phyloP scores from a whole-genome alignment of 2,329 filamentous ascomycete species.

The Cordyceps cicadae region DNA sequence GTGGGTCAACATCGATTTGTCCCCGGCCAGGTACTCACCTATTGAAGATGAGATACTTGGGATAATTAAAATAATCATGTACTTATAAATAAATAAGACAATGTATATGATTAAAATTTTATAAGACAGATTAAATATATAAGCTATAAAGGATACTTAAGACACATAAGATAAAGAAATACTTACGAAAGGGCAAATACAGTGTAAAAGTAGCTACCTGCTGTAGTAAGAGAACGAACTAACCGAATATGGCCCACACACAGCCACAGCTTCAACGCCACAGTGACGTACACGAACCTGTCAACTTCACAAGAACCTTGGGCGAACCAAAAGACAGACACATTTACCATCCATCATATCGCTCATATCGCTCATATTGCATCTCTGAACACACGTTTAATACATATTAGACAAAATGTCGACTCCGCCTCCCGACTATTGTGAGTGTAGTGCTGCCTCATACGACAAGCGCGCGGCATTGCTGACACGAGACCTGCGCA shows the following conservation, averaged over 20 bases:
- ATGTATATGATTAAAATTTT: too few relatives aligned
- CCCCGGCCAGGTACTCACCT: too few relatives aligned
- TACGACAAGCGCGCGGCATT: background rate
- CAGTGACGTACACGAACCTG: conserved; percentile 8
- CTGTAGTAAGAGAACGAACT: too few relatives aligned
- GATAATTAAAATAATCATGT: too few relatives aligned
- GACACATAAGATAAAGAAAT: too few relatives aligned
- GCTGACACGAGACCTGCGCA: conserved; percentile 23
- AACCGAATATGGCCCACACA: background rate
- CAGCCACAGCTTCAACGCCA: conserved; percentile 2
- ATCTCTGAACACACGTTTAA: background rate
- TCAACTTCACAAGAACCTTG: background rate
- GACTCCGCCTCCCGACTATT: conserved; percentile 42
- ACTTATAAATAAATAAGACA: too few relatives aligned
- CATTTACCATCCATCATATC: background rate
- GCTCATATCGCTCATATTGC: background rate
- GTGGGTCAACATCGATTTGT: too few relatives aligned
- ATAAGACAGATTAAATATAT: too few relatives aligned
- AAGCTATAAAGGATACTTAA: too few relatives aligned
- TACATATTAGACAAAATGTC: conserved; percentile 15
- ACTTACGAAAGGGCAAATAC: too few relatives aligned
- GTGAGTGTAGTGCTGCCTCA: conserved; percentile 25
- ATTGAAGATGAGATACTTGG: too few relatives aligned
- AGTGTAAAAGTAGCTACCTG: too few relatives aligned
- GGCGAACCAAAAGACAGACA: background rate